Evolutionary conservation across 257 asterid genomes (phyloP).

Genomic region (Solanum tarijense): DNA sequence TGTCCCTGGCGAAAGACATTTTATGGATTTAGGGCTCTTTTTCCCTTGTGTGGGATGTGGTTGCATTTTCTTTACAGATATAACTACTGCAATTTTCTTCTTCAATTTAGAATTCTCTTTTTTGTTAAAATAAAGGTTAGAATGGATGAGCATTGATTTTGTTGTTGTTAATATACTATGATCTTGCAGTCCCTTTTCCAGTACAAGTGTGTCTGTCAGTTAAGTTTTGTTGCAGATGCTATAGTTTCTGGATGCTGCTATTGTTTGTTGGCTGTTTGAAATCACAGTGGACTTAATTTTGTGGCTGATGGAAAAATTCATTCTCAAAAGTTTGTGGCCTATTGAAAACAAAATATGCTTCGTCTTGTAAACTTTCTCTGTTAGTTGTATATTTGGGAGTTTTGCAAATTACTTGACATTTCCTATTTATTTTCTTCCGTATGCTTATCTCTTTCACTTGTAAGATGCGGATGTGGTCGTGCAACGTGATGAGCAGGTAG

Average conservation of each 20-base stretch:
- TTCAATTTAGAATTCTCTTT: background rate
- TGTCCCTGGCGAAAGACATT: background rate
- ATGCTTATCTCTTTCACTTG: background rate
- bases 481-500: conserved; percentile 50
- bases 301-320: background rate
- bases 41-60: background rate
- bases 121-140: background rate
- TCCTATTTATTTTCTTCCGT: background rate
- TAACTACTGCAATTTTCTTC: background rate
- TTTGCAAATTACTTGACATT: background rate
- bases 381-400: background rate
- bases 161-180: background rate
- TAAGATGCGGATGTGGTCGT: conserved; percentile 27
- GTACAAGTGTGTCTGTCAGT: background rate
- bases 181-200: background rate
- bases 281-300: background rate
- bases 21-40: background rate
- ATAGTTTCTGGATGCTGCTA: background rate
- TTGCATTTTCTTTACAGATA: background rate
- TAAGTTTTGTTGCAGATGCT: background rate
- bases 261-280: background rate
- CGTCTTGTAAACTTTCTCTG: background rate
- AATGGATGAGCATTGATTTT: background rate
- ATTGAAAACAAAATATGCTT: background rate
- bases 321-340: background rate